Evolutionary conservation across 78 protist species (phyloP).

Genomic region (Bigelowiella natans): DNA sequence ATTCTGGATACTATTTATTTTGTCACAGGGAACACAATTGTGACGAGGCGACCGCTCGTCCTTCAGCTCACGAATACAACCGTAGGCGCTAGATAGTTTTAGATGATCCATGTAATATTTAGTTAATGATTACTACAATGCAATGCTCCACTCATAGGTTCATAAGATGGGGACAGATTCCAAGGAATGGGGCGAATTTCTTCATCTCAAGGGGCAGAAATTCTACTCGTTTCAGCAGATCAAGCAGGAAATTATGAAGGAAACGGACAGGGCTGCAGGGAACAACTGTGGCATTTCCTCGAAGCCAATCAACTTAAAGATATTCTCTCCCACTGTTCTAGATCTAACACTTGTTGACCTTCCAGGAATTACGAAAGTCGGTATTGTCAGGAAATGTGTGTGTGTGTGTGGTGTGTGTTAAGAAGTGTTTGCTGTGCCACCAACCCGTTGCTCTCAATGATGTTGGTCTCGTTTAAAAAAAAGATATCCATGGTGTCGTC

Average conservation of each 20-base stretch:
- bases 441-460: too few species aligned
- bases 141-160: slow-evolving; percentile 60
- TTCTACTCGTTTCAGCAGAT: slow-evolving; percentile 13
- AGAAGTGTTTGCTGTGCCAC: too few species aligned
- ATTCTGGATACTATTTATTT: too few species aligned
- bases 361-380: slow-evolving; percentile 87
- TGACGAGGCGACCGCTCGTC: slow-evolving; percentile 89
- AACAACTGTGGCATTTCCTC: slow-evolving; percentile 56
- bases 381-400: too few species aligned
- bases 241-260: slow-evolving; percentile 12
- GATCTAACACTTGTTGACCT: slow-evolving; percentile 90
- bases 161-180: slow-evolving; percentile 39
- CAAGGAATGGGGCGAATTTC: neutral
- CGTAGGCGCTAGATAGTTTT: too few species aligned
- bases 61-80: slow-evolving; percentile 77
- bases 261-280: slow-evolving; percentile 76
- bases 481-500: too few species aligned
- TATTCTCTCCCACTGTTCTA: slow-evolving; percentile 75
- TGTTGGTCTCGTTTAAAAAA: too few species aligned
- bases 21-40: slow-evolving; percentile 21
- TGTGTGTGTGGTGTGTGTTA: too few species aligned
- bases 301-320: slow-evolving; percentile 68
- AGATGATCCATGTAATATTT: too few species aligned
- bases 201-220: neutral
- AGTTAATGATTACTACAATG: neutral